These are phyloP conservation scores for Aspergillus luchuensis DNA, from an alignment of 2,329 filamentous ascomycete genomes.

Conservation along the genomic window DNA sequence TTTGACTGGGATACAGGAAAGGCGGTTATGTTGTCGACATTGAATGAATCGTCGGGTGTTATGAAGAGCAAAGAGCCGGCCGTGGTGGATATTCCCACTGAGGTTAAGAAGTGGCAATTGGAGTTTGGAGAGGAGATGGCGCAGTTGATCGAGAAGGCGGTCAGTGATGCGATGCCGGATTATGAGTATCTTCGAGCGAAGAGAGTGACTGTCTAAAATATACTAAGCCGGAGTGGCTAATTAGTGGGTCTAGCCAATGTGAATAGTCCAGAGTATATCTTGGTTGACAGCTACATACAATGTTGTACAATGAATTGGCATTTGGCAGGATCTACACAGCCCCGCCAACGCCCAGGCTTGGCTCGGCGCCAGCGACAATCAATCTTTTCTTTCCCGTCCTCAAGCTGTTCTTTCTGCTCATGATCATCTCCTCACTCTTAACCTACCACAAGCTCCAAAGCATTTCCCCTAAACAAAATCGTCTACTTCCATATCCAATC, in stretches of 20 bases:
- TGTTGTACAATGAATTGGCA: too few species aligned
- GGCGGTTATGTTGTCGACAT: not conserved
- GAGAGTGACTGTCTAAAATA: not conserved
- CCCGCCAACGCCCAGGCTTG: not conserved
- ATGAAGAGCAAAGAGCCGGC: conserved; percentile 3
- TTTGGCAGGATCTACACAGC: too few species aligned
- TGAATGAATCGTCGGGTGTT: not conserved
- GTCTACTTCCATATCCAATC: not conserved
- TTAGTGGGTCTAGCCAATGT: too few species aligned
- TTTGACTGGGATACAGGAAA: not conserved
- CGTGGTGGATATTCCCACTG: conserved; percentile 24
- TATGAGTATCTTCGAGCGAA: conserved; percentile 12
- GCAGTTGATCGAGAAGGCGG: not conserved
- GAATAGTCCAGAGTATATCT: too few species aligned
- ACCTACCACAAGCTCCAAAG: not conserved
- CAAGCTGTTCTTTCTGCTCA: not conserved
- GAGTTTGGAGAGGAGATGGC: conserved; percentile 23
- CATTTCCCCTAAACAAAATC: too few species aligned
- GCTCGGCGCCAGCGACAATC: not conserved
- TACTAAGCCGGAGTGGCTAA: not conserved
- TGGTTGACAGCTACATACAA: too few species aligned
- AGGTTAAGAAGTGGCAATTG: conserved; percentile 27
- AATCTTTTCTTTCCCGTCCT: not conserved
- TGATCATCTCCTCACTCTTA: too few species aligned
- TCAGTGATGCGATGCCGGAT: conserved; percentile 15